Evolutionary conservation across 2,329 filamentous ascomycete genomes (phyloP), one percentile per base, ranked within the genome.

Genomic region (Aspergillus transmontanensis): DNA sequence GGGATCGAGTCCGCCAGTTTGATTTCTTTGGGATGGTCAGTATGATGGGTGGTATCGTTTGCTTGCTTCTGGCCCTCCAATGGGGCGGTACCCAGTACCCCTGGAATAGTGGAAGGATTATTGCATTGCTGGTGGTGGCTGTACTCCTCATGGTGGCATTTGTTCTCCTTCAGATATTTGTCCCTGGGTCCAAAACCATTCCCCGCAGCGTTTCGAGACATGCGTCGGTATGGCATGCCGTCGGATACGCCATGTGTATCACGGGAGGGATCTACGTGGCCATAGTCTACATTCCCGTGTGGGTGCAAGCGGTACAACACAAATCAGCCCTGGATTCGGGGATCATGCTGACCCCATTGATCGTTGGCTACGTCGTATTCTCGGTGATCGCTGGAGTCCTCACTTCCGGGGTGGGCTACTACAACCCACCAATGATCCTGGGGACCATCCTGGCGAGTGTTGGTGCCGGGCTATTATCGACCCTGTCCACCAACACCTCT

Each of bases 1-100:
- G 12, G 14, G 14, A 14, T 16, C 34, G 41, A 43, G n/a, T 43
- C 19, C 41, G 61, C 54, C 76, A 81, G 66, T 76, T 86, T 50
- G 85, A 87, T 68, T 72, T 84, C 12, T 46, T 79, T 11, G 85
- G 85, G 30, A 79, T 81, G 1, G 71, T 72, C 21, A 72, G 84
- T 63, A 79, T 87, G 68, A 77, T 86, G 46, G 82, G 85, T 1
- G 79, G 80, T 50, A 79, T 87, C 56, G 69, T 86, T 61, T 85
- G 81, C 66, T 76, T 87, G 6, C 73, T 87, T 6, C 78, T 88
- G 4, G 85, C 84, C 5, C 76, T 87, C 53, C 82, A 87, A 68
- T 87, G 84, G 83, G 86, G 84, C 10, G 86, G 86, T 9, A 75
- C 80, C 36, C 72, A 81, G 23, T 82, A 84, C 57, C 51, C 84